Base-by-base conservation (phyloP, 345 rosid genomes). In the Melastoma malabathricum region DNA sequence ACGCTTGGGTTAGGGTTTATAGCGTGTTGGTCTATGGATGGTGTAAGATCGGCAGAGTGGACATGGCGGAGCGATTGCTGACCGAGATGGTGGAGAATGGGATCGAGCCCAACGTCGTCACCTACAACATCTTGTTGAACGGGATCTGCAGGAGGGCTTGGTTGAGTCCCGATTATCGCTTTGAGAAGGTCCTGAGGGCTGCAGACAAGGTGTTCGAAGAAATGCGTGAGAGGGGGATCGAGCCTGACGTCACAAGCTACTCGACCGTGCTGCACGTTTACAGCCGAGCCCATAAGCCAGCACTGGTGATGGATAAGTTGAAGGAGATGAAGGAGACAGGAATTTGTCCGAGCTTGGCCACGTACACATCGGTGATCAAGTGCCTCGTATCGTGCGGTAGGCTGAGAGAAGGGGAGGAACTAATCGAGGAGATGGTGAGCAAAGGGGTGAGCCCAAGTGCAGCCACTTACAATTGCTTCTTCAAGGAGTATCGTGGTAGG, bases 401-500 rank as follows among this genome's bases (percentile, higher is more conserved):
- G 68, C 61, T 83, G 0, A 76, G 75, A 15, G 89, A 86, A 15
- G 96, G 89, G 0, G 75, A 81, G 75, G 75, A 56, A 60, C 63
- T 89, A 68, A 84, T 89, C 17, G 54, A 31, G 17, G 86, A 79
- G 70, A 86, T 86, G 94, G 79, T 73, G 59, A 68, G 45, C 29
- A 66, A 50, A 23, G 82, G 86, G 18, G 79, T 84, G 14, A 65
- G 71, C 48, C 86, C 96, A 7, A 69, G 69, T 8, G 73, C 96
- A 0, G 78, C 72, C 3, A 86, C 86, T 0, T 89, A 79, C 54
- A 86, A 86, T 71, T 89, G 98, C 57, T 83, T 89, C 68, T 82
- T 83, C 16, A 86, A 86, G 68, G 98, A 89, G 64, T 89, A 89
- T 6, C 69, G 64, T 54, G 98, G 96, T 18, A 71, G 96, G 74